Percentiles rank a stretch among this genome's conserved stretches.
Evolutionary conservation across 108 stramenopile genomes (phyloP).

Genomic region (Pseudonitzschia multistriata): DNA sequence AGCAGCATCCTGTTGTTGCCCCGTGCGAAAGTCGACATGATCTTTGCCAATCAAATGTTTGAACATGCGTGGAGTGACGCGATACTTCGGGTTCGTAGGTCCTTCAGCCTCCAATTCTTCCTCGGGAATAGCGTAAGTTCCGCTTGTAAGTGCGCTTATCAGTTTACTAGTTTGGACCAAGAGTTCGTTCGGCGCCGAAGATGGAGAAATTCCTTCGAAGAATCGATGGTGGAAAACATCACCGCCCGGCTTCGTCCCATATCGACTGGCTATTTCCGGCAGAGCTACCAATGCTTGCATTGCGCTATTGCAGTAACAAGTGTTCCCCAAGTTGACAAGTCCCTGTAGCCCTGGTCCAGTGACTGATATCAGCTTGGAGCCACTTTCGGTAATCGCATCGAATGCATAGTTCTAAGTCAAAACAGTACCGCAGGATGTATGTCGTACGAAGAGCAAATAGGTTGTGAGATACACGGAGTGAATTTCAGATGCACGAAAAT

Average conservation of each 20-base stretch:
- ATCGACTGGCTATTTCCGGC: conserved; percentile 78
- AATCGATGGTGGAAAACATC: conserved; percentile 39
- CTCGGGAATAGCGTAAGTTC: conserved; percentile 53
- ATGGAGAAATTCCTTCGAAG: conserved; percentile 38
- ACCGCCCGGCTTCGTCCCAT: conserved; percentile 47
- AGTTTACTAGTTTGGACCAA: conserved; percentile 80
- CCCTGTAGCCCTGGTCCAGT: conserved; percentile 89
- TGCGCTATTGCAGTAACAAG: conserved; percentile 95
- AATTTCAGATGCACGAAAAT: background rate
- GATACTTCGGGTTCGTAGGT: conserved; percentile 65
- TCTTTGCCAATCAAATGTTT: conserved; percentile 89
- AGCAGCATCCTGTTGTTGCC: conserved; percentile 98
- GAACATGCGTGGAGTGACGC: conserved; percentile 95
- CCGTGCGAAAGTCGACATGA: conserved; percentile 94
- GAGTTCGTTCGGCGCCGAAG: conserved; percentile 60
- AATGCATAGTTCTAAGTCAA: conserved; percentile 72
- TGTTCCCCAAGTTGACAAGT: conserved; percentile 96
- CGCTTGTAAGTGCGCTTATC: conserved; percentile 70
- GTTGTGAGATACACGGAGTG: background rate
- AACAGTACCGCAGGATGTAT: background rate
- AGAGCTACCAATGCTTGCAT: conserved; percentile 82
- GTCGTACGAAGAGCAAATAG: background rate
- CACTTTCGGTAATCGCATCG: conserved; percentile 91
- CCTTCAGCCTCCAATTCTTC: conserved; percentile 27
- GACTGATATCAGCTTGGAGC: conserved; percentile 79